Base-by-base conservation (phyloP, 768 basidiomycete species). In the Naganishia antarctica region DNA sequence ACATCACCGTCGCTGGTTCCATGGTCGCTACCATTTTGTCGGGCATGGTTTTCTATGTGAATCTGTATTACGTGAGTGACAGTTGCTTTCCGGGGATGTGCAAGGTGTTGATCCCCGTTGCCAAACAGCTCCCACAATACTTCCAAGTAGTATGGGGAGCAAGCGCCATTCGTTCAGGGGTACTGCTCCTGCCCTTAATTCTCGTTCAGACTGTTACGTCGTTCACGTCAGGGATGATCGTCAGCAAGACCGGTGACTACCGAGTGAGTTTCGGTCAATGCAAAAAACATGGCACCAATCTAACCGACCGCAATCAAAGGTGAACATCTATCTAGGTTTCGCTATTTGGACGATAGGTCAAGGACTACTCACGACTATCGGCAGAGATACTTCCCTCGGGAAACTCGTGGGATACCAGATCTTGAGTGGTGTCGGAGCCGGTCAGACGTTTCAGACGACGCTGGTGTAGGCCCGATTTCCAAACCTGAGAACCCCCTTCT, bases 111-210 rank as follows among this genome's bases (percentile, higher is more conserved):
- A 12, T 3, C 50, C 26, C 26, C 18, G 34, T 25, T 34, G 21
- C 28, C 23, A 11, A 23, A 45, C 48, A 87, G 70, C 81, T 89
- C 0, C 87, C 89, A 1, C 85, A 87, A 67, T 88, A 84, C 72
- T 87, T 88, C 76, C 87, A 89, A 76, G 83, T 87, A 9, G 86
- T 83, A 3, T 76, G 85, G n/a, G 85, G 84, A 4, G 84, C 83
- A 66, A 82, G 83, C 8, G 85, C 88, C 0, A 83, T 88, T 45
- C 82, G 81, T 71, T 83, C 82, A 2, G 85, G 84, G 0, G 75
- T 87, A 2, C 84, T 88, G 69, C 80, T 89, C 0, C 82, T 91
- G 9, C 87, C 88, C 0, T 79, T 88, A 21, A 80, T 89, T 12
- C 79, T 87, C 18, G 83, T 83, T 41, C 86, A 87, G 70, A 85